phyloP scores from a whole-genome alignment of 2,329 filamentous ascomycete genomes.

The Elsinoe arachidis region DNA sequence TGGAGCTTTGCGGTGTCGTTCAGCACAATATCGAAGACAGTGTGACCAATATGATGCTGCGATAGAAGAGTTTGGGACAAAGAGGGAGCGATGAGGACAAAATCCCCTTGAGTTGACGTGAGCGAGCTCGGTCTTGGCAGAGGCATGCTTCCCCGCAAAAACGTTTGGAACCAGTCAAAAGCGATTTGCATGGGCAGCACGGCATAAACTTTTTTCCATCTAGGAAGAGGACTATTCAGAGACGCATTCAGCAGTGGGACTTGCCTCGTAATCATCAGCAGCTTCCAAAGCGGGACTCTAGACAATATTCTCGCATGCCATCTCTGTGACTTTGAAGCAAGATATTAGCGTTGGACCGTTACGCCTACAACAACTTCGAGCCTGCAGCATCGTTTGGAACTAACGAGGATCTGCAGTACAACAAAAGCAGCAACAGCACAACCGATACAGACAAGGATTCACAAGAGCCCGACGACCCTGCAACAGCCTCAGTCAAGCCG shows the following conservation, averaged over 20 bases:
- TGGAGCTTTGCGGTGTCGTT: neutral
- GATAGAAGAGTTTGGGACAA: neutral
- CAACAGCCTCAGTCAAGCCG: no score
- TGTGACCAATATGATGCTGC: neutral
- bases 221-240: neutral
- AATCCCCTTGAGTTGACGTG: constrained; percentile 4
- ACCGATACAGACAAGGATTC: neutral
- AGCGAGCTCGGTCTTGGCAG: constrained; percentile 7
- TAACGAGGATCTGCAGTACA: neutral
- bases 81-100: neutral
- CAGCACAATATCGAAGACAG: no score
- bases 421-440: neutral
- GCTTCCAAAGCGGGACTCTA: no score
- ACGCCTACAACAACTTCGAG: neutral
- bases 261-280: no score
- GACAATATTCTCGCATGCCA: no score
- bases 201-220: neutral
- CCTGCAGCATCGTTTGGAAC: neutral
- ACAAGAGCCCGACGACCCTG: neutral
- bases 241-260: no score
- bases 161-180: neutral
- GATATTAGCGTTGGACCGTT: neutral
- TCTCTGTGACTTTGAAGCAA: neutral
- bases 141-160: constrained; percentile 7
- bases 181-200: neutral